Evolutionary conservation across 495 filamentous ascomycete genomes (phyloP).

Genomic region (Podospora fimiseda): DNA sequence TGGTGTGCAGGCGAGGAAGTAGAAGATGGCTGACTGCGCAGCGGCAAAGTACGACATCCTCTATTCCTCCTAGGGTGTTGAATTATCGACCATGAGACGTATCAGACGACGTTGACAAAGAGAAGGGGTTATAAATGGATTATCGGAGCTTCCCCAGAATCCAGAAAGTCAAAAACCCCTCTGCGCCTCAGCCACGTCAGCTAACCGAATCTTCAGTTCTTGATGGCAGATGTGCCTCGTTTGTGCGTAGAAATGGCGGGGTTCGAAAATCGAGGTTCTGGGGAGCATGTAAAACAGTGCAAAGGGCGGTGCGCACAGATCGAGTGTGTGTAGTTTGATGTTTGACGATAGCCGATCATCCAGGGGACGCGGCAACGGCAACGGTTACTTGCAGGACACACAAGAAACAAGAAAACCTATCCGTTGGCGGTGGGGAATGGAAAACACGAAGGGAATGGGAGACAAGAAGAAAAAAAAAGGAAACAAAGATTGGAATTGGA

Average conservation of each 20-base stretch:
- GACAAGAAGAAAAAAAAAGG: neutral
- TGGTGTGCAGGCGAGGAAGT: conserved; percentile 76
- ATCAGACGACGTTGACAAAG: too few species aligned
- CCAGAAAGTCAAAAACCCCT: conserved; percentile 1
- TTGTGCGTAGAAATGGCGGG: neutral
- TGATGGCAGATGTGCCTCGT: neutral
- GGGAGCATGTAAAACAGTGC: neutral
- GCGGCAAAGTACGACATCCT: conserved; percentile 50
- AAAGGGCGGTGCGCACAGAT: neutral
- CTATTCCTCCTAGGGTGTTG: too few species aligned
- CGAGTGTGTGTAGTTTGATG: too few species aligned
- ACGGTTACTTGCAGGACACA: too few species aligned
- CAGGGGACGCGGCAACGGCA: too few species aligned
- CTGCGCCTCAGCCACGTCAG: conserved; percentile 3
- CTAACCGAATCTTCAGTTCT: neutral
- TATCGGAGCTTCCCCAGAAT: neutral
- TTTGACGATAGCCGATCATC: too few species aligned
- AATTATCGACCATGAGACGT: too few species aligned
- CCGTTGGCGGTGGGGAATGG: neutral
- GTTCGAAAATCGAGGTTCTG: neutral
- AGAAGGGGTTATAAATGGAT: too few species aligned
- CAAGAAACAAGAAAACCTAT: too few species aligned
- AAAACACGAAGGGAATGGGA: neutral
- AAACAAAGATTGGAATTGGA: neutral
- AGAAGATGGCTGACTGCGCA: conserved; percentile 78